Conservation (phyloP, 2,329 filamentous ascomycete genomes). For the Pseudonectria buxi region DNA sequence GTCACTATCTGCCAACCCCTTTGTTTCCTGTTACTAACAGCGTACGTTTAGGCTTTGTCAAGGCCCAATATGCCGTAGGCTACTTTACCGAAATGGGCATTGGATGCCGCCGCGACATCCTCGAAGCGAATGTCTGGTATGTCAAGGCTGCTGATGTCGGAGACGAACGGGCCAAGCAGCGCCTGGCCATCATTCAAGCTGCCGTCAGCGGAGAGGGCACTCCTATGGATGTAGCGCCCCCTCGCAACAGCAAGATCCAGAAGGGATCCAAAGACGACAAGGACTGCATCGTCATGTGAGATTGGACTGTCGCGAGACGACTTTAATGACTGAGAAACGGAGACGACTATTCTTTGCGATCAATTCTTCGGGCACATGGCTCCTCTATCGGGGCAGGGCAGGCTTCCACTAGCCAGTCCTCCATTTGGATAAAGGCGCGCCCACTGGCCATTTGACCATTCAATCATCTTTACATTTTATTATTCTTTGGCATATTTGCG, state of each 20-base stretch:
- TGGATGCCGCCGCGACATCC: conserved; percentile 84
- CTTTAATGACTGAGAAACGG: conserved; percentile 10
- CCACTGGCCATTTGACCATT: background rate
- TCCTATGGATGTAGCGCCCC: conserved; percentile 50
- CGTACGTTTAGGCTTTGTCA: conserved; percentile 47
- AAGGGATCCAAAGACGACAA: conserved; percentile 46
- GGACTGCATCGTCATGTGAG: conserved; percentile 52
- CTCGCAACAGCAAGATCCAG: conserved; percentile 44
- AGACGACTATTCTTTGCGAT: conserved; percentile 17
- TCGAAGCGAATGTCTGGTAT: conserved; percentile 98
- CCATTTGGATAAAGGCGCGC: too few species aligned
- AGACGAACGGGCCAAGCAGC: conserved; percentile 81
- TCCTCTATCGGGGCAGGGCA: conserved; percentile 4
- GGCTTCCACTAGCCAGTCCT: background rate
- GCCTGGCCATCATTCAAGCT: conserved; percentile 77
- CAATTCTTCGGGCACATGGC: background rate
- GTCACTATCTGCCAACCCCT: conserved; percentile 8
- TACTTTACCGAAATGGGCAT: conserved; percentile 99
- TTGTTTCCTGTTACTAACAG: background rate
- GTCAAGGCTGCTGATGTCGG: conserved; percentile 90
- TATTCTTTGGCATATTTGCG: conserved; percentile 11
- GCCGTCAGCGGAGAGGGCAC: conserved; percentile 58
- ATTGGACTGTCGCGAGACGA: conserved; percentile 2
- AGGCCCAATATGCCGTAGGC: conserved; percentile 88
- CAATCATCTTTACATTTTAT: conserved; percentile 7